Evolutionary conservation across 2,329 filamentous ascomycete genomes (phyloP), one percentile per base, ranked within the genome.

Genomic region (Trichoderma guizhouense): DNA sequence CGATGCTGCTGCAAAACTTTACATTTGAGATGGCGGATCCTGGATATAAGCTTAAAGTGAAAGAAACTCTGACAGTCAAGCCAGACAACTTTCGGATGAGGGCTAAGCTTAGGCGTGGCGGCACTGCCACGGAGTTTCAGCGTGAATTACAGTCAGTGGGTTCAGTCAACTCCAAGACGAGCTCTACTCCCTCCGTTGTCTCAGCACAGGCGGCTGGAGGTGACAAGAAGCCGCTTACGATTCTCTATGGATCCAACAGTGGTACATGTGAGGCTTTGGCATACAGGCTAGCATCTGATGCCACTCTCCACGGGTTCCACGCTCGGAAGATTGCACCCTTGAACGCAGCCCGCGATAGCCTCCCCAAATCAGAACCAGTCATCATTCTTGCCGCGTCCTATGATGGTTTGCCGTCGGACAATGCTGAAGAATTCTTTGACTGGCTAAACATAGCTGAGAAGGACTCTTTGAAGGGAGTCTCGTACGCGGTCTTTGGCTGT

Each of bases 191-290:
- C 5, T 61, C 63, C 36, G 24, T 32, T 7, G 26, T 30, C 7
- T 61, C 43, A 30, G n/a, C 64, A 39, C 64, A 53, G 43, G n/a
- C 26, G 26, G 34, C 69, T 14, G 73, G 43, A 57, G 39, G 30
- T 8, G 30, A 69, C 7, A 69, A 71, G 39, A 81, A 79, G 70
- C 81, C 81, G 0, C 78, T 93, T 75, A 86, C 85, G n/a, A 86
- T 93, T 47, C 84, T 90, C 34, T 93, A 91, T 75, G 91, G 91
- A 5, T 90, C 89, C 24, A 92, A 92, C 76, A 88, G 87, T 0
- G 91, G 91, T 0, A 93, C 91, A 1, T 93, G 91, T 77, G 89
- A 92, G 77, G 84, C 87, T 0, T 84, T 92, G 57, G 90, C 91
- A 0, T 86, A 90, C 63, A 83, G 86, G 8, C 79, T 93, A 5